phyloP scores from a whole-genome alignment of 2,329 filamentous ascomycete species.

The Diaporthe ampelina region DNA sequence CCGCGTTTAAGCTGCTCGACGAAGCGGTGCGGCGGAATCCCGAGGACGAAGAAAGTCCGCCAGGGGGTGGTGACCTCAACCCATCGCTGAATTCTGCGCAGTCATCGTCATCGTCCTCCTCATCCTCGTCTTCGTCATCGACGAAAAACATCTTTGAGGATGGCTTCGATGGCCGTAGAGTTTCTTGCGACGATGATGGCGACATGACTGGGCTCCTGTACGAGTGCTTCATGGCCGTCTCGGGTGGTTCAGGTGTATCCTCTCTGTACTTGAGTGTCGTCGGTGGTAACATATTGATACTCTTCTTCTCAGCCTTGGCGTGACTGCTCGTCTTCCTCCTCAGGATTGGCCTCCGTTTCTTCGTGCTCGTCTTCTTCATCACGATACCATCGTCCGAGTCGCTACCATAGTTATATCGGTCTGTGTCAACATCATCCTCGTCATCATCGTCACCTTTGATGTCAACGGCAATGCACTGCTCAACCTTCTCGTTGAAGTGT shows the following conservation, averaged over 20 bases:
- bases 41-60: conserved; percentile 40
- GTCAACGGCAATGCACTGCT: conserved; percentile 95
- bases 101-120: conserved; percentile 44
- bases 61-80: conserved; percentile 43
- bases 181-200: conserved; percentile 86
- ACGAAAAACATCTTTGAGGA: conserved; percentile 75
- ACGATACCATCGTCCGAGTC: conserved; percentile 83
- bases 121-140: conserved; percentile 68
- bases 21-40: conserved; percentile 64
- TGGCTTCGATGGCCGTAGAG: conserved; percentile 78
- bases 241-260: conserved; percentile 78
- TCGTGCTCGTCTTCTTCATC: conserved; percentile 81
- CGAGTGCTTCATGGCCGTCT: conserved; percentile 74
- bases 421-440: conserved; percentile 65
- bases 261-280: conserved; percentile 89
- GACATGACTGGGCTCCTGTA: conserved; percentile 69
- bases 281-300: conserved; percentile 88
- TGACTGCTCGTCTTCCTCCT: conserved; percentile 58
- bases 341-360: conserved; percentile 67
- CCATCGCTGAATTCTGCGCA: conserved; percentile 44
- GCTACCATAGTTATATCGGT: conserved; percentile 63
- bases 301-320: conserved; percentile 77
- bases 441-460: conserved; percentile 84
- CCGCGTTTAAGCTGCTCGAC: conserved; percentile 62
- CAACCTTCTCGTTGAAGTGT: conserved; percentile 95